Percentiles rank a stretch among this genome's conserved stretches.
Conservation (phyloP, 345 rosid genomes). For the Psidium friedrichsthalianum region DNA sequence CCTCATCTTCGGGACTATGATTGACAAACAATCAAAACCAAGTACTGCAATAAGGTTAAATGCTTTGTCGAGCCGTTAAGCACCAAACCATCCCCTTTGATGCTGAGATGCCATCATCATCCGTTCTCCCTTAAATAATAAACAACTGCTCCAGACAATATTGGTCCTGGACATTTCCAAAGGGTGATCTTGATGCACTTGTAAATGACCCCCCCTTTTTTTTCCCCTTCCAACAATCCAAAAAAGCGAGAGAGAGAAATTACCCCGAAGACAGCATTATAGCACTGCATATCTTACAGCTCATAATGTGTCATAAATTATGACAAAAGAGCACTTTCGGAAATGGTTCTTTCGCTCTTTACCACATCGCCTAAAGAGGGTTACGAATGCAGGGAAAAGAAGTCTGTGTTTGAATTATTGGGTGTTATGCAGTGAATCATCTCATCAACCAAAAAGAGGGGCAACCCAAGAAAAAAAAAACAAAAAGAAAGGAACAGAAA, state of each 20-base stretch:
- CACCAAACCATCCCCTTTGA: not conserved
- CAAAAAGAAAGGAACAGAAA: not conserved
- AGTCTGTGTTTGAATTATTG: not conserved
- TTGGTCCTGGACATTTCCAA: not conserved
- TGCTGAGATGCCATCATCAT: not conserved
- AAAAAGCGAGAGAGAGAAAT: not conserved
- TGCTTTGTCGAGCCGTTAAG: not conserved
- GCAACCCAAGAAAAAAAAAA: not conserved
- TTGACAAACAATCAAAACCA: not conserved
- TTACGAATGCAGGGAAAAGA: not conserved
- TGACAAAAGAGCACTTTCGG: not conserved
- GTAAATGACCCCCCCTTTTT: not conserved
- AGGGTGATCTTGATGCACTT: not conserved
- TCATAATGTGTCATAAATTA: conserved; percentile 1
- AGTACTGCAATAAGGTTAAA: not conserved
- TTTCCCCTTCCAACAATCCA: not conserved
- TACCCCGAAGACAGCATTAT: not conserved
- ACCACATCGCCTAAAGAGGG: conserved; percentile 5
- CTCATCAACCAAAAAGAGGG: not conserved
- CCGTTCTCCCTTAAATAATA: not conserved
- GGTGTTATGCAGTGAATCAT: not conserved
- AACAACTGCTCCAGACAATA: not conserved
- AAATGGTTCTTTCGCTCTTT: not conserved
- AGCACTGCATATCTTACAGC: not conserved
- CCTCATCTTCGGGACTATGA: not conserved